Evolutionary conservation across 2,329 filamentous ascomycete genomes (phyloP), one percentile per base, ranked within the genome.

Genomic region (Microdochium trichocladiopsis): DNA sequence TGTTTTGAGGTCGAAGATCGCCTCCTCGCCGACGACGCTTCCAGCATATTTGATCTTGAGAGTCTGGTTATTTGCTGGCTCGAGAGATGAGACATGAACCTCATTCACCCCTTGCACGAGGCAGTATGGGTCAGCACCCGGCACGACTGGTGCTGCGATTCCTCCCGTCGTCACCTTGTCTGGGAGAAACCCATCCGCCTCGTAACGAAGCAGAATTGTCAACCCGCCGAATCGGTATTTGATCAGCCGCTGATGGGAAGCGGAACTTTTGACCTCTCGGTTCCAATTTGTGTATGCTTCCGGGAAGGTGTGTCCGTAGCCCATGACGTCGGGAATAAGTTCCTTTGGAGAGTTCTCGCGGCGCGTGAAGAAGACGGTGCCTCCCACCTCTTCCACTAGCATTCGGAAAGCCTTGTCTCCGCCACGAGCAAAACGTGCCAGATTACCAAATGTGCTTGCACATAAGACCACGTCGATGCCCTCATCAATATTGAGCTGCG

Each of bases 231-330:
- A 80, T 0, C 67, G 54, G 55, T 88, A 88, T 2, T 67, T 65
- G 1, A 88, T 58, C 8, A 88, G 60, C 2, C 84, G 73, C 60
- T 89, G 84, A 55, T 89, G 82, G 0, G 80, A 82, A 1, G 66
- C 67, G 0, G 84, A 88, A 0, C 72, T 71, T 47, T 71, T 73
- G 0, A 82, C 76, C 1, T 72, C 73, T 0, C 58, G 11, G 10
- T 79, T 76, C 84, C 84, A 88, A 0, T 73, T 80, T 0, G 86
- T 89, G 59, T 87, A 84, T 1, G 73, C 72, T 48, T 87, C 82
- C 0, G 82, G 82, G 56, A 90, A 89, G 0, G 80, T 75, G 57
- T 88, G 84, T 0, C 85, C 84, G 57, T 74, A 87, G 0, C 86
- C 86, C 16, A 58, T 58, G 0, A 88, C 67, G n/a, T 72, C 72